Evolutionary conservation across 2,329 filamentous ascomycete genomes (phyloP).

Genomic region (Beauveria sp.): DNA sequence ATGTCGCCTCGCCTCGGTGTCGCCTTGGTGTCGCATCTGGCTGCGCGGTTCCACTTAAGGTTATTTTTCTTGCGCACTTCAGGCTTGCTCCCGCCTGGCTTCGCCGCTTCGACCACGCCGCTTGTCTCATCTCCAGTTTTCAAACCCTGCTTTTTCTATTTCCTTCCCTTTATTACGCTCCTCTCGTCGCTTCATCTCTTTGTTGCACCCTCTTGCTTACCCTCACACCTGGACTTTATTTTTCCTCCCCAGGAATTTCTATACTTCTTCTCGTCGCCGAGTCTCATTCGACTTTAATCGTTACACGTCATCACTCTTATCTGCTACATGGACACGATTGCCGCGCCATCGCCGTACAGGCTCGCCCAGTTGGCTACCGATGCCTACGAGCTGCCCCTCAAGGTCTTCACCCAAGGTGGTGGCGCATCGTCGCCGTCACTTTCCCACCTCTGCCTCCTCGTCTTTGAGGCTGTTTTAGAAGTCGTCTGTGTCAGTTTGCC

Average conservation of each 20-base stretch:
- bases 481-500: constrained; percentile 92
- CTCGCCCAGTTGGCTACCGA: constrained; percentile 29
- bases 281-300: neutral
- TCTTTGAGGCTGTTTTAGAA: constrained; percentile 91
- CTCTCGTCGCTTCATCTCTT: neutral
- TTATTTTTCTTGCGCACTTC: constrained; percentile 8
- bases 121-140: constrained; percentile 1
- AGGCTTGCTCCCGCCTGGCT: neutral
- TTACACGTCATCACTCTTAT: neutral
- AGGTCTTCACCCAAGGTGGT: constrained; percentile 30
- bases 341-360: constrained; percentile 39
- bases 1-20: constrained; percentile 4
- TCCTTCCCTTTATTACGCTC: neutral
- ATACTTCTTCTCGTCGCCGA: neutral
- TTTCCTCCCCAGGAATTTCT: neutral
- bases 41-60: constrained; percentile 6
- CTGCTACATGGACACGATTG: constrained; percentile 30
- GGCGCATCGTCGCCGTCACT: constrained; percentile 57
- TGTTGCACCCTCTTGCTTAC: neutral
- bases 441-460: constrained; percentile 65
- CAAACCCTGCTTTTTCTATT: neutral
- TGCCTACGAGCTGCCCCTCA: constrained; percentile 35
- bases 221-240: neutral
- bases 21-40: constrained; percentile 6
- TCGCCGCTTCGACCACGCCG: neutral